A percentile compares a stretch with the other conserved stretches of the same genome.
phyloP scores from a whole-genome alignment of 306 rosid species.

The Trifolium repens region DNA sequence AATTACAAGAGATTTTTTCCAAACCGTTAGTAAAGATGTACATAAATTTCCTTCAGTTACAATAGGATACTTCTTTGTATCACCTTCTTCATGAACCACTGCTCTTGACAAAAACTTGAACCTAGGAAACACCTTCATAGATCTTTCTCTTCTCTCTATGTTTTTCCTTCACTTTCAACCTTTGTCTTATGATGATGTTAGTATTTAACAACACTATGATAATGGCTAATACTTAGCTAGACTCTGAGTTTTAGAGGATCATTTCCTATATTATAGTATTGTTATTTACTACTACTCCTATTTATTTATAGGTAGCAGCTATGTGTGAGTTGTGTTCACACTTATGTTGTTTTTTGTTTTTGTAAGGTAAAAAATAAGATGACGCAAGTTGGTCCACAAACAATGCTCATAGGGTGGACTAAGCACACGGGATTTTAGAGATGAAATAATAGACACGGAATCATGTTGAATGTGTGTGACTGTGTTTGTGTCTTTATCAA shows the following conservation, averaged over 20 bases:
- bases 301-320: background rate
- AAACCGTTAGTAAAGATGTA: slow-evolving; percentile 64
- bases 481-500: background rate
- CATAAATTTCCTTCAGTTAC: slow-evolving; percentile 25
- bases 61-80: slow-evolving; percentile 36
- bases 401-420: background rate
- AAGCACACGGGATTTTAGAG: slow-evolving; percentile 25
- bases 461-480: slow-evolving; percentile 13
- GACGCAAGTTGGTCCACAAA: slow-evolving; percentile 31
- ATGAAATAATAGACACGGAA: slow-evolving; percentile 32
- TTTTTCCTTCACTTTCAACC: background rate
- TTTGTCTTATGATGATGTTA: slow-evolving; percentile 6
- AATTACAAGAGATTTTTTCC: slow-evolving; percentile 74
- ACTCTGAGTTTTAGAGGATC: background rate
- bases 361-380: background rate
- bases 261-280: background rate
- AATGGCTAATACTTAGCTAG: background rate
- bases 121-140: slow-evolving; percentile 52
- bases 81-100: slow-evolving; percentile 56
- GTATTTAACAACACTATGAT: slow-evolving; percentile 11
- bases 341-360: slow-evolving; percentile 30
- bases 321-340: slow-evolving; percentile 21
- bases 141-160: slow-evolving; percentile 5
- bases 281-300: background rate
- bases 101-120: slow-evolving; percentile 65